These are phyloP conservation scores for Phytophthora fragariaefolia DNA, from an alignment of 352 stramenopile genomes.

Conservation along the genomic window DNA sequence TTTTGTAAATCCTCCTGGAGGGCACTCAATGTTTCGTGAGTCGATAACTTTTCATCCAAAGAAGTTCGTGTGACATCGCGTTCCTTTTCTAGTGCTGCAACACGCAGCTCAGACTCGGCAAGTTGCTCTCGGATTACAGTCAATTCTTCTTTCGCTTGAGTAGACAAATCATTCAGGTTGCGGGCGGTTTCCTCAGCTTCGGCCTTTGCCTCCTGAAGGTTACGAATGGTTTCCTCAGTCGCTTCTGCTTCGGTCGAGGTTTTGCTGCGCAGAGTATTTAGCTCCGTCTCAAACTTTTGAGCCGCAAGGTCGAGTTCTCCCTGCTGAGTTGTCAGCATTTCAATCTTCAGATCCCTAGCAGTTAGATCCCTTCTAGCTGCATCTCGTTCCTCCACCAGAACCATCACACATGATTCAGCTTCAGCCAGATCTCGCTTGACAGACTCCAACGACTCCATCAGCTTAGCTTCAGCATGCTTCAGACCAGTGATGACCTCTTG, in stretches of 20 bases:
- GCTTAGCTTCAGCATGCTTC: conserved; percentile 19
- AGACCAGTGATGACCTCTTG: conserved; percentile 26
- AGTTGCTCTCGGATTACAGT: conserved; percentile 27
- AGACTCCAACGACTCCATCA: conserved; percentile 27
- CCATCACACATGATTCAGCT: conserved; percentile 41
- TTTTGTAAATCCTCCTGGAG: conserved; percentile 42
- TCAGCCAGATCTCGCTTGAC: conserved; percentile 34
- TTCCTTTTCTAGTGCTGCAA: conserved; percentile 35
- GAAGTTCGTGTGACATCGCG: conserved; percentile 38
- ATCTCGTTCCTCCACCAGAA: conserved; percentile 42
- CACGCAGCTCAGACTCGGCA: conserved; percentile 23
- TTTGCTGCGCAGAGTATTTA: conserved; percentile 29
- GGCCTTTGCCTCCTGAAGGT: conserved; percentile 25
- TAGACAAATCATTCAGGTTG: conserved; percentile 19
- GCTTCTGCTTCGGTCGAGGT: conserved; percentile 24
- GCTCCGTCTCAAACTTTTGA: conserved; percentile 41
- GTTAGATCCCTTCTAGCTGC: conserved; percentile 35
- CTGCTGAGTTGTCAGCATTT: conserved; percentile 42
- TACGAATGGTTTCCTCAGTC: conserved; percentile 31
- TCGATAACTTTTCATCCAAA: conserved; percentile 41
- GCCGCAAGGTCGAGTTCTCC: conserved; percentile 32
- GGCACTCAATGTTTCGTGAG: conserved; percentile 35
- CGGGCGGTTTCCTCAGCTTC: conserved; percentile 28
- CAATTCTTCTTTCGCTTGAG: conserved; percentile 26
- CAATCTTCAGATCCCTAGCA: conserved; percentile 45